Conservation (phyloP, 2,329 filamentous ascomycete genomes). For the Furcasterigmium sp. region DNA sequence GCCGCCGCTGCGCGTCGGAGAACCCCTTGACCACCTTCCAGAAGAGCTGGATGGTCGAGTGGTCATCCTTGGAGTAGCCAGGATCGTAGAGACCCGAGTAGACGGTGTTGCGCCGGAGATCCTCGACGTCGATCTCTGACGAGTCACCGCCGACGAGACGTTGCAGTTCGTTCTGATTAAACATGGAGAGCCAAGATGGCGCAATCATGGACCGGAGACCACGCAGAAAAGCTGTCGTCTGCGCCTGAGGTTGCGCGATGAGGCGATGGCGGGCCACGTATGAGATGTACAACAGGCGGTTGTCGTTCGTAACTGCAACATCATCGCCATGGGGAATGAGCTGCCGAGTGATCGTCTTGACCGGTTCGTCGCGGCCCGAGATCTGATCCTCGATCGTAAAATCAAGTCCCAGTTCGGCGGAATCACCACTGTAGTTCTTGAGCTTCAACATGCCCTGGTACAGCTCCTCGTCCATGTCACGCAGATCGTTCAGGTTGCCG, state of each 20-base stretch:
- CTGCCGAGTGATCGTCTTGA: slow-evolving; percentile 65
- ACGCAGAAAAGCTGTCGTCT: slow-evolving; percentile 82
- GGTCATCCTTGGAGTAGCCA: slow-evolving; percentile 83
- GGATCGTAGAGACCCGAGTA: slow-evolving; percentile 87
- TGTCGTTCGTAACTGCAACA: slow-evolving; percentile 80
- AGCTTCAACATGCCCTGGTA: slow-evolving; percentile 80
- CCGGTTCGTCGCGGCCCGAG: slow-evolving; percentile 36
- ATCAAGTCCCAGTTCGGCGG: slow-evolving; percentile 75
- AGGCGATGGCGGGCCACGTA: slow-evolving; percentile 86
- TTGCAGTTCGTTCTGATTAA: slow-evolving; percentile 93
- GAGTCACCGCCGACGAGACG: slow-evolving; percentile 87
- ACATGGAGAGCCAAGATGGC: slow-evolving; percentile 94
- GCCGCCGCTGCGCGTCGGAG: slow-evolving; percentile 69
- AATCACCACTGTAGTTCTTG: slow-evolving; percentile 80
- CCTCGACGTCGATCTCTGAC: slow-evolving; percentile 78
- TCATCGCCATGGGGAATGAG: slow-evolving; percentile 73
- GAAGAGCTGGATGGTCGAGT: slow-evolving; percentile 80
- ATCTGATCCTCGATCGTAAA: slow-evolving; percentile 80
- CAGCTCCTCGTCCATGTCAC: slow-evolving; percentile 83
- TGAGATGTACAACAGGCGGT: slow-evolving; percentile 89
- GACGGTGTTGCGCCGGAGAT: slow-evolving; percentile 75
- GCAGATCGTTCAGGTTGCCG: slow-evolving; percentile 89
- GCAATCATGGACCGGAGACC: slow-evolving; percentile 86
- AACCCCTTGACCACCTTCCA: slow-evolving; percentile 83
- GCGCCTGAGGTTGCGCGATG: slow-evolving; percentile 69